Evolutionary conservation across 2,329 filamentous ascomycete genomes (phyloP).

Genomic region (Phialemoniopsis sp.): DNA sequence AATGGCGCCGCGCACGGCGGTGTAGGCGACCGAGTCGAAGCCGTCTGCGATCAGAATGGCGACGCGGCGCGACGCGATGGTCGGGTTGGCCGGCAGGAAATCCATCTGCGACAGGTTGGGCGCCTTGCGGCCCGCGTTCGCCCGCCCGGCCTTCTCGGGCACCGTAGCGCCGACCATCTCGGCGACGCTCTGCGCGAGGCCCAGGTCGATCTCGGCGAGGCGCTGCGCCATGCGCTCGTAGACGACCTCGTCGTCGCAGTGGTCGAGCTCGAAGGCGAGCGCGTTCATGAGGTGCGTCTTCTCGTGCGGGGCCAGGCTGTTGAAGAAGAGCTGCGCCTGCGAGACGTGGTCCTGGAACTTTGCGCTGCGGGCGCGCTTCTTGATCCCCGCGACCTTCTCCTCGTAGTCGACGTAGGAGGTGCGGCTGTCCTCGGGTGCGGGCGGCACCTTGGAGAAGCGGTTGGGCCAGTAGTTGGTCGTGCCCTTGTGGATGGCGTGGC

Average conservation of each 20-base stretch:
- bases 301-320: constrained; percentile 66
- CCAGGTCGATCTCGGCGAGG: constrained; percentile 68
- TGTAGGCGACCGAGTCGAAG: constrained; percentile 64
- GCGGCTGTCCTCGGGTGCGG: constrained; percentile 54
- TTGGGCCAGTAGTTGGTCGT: constrained; percentile 80
- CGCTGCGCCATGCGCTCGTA: constrained; percentile 67
- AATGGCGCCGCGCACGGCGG: constrained; percentile 60
- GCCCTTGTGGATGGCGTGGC: constrained; percentile 70
- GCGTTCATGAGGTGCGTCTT: constrained; percentile 58
- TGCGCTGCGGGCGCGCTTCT: constrained; percentile 61
- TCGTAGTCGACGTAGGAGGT: constrained; percentile 64
- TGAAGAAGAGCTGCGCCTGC: constrained; percentile 81
- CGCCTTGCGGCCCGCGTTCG: constrained; percentile 66
- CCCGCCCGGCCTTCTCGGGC: constrained; percentile 44
- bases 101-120: constrained; percentile 67
- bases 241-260: constrained; percentile 75
- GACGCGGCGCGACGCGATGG: constrained; percentile 66
- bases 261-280: constrained; percentile 69
- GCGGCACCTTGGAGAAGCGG: constrained; percentile 58
- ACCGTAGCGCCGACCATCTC: constrained; percentile 63
- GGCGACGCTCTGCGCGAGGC: constrained; percentile 64
- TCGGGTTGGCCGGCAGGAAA: constrained; percentile 57
- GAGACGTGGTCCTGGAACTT: constrained; percentile 77
- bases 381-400: constrained; percentile 63
- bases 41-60: constrained; percentile 74